These are phyloP conservation scores for Saccharomycopsis hybrid DNA, from an alignment of 1,139 yeast genomes.

Conservation along the genomic window DNA sequence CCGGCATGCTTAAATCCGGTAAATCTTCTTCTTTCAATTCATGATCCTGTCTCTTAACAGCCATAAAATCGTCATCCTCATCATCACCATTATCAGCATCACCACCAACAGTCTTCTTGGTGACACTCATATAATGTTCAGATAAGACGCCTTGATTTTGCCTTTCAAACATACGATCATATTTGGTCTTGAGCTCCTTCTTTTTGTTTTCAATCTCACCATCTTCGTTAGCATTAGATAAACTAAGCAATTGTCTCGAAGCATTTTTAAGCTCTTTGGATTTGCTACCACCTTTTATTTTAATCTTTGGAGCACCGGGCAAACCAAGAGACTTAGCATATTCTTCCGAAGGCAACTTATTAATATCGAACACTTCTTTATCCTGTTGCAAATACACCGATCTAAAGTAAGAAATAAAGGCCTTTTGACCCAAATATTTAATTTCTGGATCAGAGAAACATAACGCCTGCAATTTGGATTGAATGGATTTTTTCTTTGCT, in stretches of 20 bases:
- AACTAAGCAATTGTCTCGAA: slow-evolving; percentile 57
- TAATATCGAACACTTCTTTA: slow-evolving; percentile 74
- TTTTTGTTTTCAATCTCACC: slow-evolving; percentile 37
- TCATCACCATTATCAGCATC: slow-evolving; percentile 34
- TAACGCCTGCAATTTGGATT: slow-evolving; percentile 79
- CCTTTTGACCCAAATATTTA: slow-evolving; percentile 91
- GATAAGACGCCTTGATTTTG: slow-evolving; percentile 88
- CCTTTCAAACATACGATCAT: slow-evolving; percentile 94
- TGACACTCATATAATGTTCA: slow-evolving; percentile 75
- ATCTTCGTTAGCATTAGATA: slow-evolving; percentile 57
- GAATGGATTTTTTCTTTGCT: slow-evolving; percentile 70
- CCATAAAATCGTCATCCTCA: slow-evolving; percentile 73
- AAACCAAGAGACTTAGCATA: slow-evolving; percentile 85
- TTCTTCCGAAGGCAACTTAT: slow-evolving; percentile 70
- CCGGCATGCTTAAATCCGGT: slow-evolving; percentile 54
- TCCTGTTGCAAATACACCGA: slow-evolving; percentile 84
- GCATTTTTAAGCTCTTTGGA: slow-evolving; percentile 76
- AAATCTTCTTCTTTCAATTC: slow-evolving; percentile 56
- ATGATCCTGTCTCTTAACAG: slow-evolving; percentile 73
- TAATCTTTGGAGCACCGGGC: slow-evolving; percentile 94
- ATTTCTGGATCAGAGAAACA: slow-evolving; percentile 89
- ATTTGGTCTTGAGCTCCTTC: slow-evolving; percentile 70
- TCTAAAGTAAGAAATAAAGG: slow-evolving; percentile 83
- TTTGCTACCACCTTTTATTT: slow-evolving; percentile 48
- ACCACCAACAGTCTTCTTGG: slow-evolving; percentile 36